Base-by-base conservation (phyloP, 2,329 filamentous ascomycete species). In the Gnomoniopsis sp. region DNA sequence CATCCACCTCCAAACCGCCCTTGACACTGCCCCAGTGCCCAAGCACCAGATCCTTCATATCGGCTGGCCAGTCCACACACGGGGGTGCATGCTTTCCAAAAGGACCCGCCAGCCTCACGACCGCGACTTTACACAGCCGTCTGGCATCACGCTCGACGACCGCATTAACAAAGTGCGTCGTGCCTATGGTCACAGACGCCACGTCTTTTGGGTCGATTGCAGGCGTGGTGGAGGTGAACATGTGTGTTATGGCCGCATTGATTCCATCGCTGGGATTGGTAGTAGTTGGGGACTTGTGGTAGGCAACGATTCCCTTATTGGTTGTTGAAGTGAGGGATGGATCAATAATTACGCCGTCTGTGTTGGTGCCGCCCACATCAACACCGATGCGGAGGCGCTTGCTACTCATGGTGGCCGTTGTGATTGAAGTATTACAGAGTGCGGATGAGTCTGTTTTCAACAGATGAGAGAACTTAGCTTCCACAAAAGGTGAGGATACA, bases 131-230 rank as follows among this genome's bases (percentile, higher is more conserved):
- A 15, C 76, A 74, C 2, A 85, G 68, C 2, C 79, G 75, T 1
- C 73, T 66, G 8, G 71, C 72, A 60, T 85, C 81, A 47, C 77
- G 72, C 66, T 85, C 80, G 1, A 85, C 73, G 2, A 85, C 79
- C 10, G 82, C 82, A 60, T 85, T 86, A 64, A 85, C 75, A 63
- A 85, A 85, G 60, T 85, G 81, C 0, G 82, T 85, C 1, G 79
- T 82, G 54, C 80, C 80, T 61, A 83, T 81, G 2, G 79, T 80
- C 15, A 83, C 75, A 60, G 76, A 78, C 15, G 77, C 74, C 19
- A 83, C 71, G 6, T 75, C 66, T 0, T 67, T 65, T 0, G 75
- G 71, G 44, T 65, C 60, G 36, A 76, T 67, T 48, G 50, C 55
- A 33, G 51, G 47, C 6, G 61, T 54, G 15, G 71, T 66, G 1